Evolutionary conservation across 148 eudicot species (phyloP), one percentile per base, ranked within the genome.

Genomic region (Amaranthus cruentus): DNA sequence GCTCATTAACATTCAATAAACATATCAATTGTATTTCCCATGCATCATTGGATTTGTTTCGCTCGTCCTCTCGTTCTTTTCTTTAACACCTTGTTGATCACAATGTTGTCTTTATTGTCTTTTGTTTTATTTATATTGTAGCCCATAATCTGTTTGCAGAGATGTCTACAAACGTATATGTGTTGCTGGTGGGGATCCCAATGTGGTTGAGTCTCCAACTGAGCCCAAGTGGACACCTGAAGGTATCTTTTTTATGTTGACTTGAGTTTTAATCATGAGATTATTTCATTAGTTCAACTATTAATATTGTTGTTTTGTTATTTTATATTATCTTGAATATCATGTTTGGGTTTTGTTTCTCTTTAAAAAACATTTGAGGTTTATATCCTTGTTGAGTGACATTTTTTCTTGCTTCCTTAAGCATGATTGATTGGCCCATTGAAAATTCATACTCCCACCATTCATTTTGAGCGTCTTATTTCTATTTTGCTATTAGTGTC

Each of bases 211-310:
- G 83, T 89, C 98, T 78, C 93, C 93, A 72, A 86, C 87, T 43
- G 98, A 94, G 78, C 98, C 98, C 67, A 88, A 86, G 78, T 94
- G 98, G 98, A 87, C 98, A 56, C 79, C 91, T 55, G 77, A 89
- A 86, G 98, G 98, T 89, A 87, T 42, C 68, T 48, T 38, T 47
- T 51, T 6, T 21, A 21, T 75, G 5, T 65, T 76, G 9, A 59
- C 38, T 66, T 15, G 21, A 54, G 5, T 3, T 70, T 55, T 42
- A 15, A 44, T 42, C 54, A 5, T 9, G 44, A 28, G 14, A 51
- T 49, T 60, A 71, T 47, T 59, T 28, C 9, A 11, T 51, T n/a
- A 4, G 18, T 50, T 18, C 6, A 9, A 18, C n/a, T 68, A 68
- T 63, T 7, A 56, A 56, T 56, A 11, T 56, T 8, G 60, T 56